Conservation (phyloP, 2,329 filamentous ascomycete species). For the Clonostachys chloroleuca region DNA sequence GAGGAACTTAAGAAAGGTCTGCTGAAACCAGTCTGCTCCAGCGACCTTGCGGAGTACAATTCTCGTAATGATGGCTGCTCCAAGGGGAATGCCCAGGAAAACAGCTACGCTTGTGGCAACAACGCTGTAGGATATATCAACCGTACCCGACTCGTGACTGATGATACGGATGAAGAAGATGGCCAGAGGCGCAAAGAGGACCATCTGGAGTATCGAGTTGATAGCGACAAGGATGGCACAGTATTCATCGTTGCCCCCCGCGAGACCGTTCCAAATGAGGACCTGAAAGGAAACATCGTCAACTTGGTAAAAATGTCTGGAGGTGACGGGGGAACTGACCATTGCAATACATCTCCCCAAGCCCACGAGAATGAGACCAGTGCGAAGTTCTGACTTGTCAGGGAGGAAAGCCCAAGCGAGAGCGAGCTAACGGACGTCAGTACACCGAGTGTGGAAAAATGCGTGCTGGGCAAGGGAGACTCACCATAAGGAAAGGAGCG, state of each 20-base stretch:
- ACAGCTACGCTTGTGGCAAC: slow-evolving; percentile 79
- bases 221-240: slow-evolving; percentile 76
- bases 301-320: neutral
- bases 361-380: slow-evolving; percentile 77
- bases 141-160: slow-evolving; percentile 25
- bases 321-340: slow-evolving; percentile 38
- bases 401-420: slow-evolving; percentile 67
- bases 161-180: slow-evolving; percentile 70
- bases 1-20: slow-evolving; percentile 63
- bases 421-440: slow-evolving; percentile 39
- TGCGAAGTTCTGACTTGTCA: slow-evolving; percentile 50
- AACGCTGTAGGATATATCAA: slow-evolving; percentile 50
- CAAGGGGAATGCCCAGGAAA: slow-evolving; percentile 81
- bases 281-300: slow-evolving; percentile 19
- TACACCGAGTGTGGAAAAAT: neutral
- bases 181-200: slow-evolving; percentile 66
- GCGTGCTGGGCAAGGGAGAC: slow-evolving; percentile 4
- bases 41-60: slow-evolving; percentile 51
- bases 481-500: slow-evolving; percentile 77
- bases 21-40: slow-evolving; percentile 59
- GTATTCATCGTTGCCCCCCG: slow-evolving; percentile 75
- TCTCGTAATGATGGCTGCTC: slow-evolving; percentile 72
- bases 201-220: slow-evolving; percentile 72
- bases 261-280: slow-evolving; percentile 65
- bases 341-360: slow-evolving; percentile 86